Base-by-base conservation (phyloP, 257 asterid genomes). In the Dorcoceras hygrometricum region DNA sequence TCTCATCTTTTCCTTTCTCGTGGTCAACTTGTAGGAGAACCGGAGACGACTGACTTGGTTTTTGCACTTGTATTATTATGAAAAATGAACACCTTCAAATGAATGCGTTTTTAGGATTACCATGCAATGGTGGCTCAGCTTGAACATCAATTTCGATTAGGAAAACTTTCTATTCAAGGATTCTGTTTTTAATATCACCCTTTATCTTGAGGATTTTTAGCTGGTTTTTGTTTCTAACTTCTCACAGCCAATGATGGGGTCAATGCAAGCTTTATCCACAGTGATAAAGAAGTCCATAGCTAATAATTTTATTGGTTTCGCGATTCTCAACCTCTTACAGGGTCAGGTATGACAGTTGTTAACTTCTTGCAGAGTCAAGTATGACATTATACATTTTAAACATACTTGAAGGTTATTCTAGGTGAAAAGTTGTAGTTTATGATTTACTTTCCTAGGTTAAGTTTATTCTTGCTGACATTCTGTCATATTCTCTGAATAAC, bases 111-210 rank as follows among this genome's bases (percentile, higher is more conserved):
- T 12, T 74, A 94, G 99, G 99, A 90, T 81, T 94, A 94, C 78
- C 92, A 90, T 80, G 96, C 99, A 64, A 80, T 90, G 97, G 97
- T 93, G 79, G 98, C 98, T 62, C 98, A 91, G 80, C 89, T 91
- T 60, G 98, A 91, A 68, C 98, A 91, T 85, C 99, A 94, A 70
- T 94, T 94, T 86, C 95, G 92, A 61, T 63, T 90, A 68, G 88
- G 97, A 75, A 90, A 83, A 81, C 95, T 94, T 75, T 94, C 97
- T 57, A 81, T 90, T 68, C 97, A 90, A 80, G 99, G 99, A 73
- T 80, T 94, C 60, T 94, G 99, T 97, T 90, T 94, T 75, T 94
- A 90, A 20, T 61, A 11, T 61, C 58, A n/a, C 39, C 34, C 50
- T 73, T 63, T 61, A 59, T 31, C 39, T 57, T 65, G 57, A 29